Conservation (phyloP, 306 rosid genomes). For the Lathyrus tuberosus region DNA sequence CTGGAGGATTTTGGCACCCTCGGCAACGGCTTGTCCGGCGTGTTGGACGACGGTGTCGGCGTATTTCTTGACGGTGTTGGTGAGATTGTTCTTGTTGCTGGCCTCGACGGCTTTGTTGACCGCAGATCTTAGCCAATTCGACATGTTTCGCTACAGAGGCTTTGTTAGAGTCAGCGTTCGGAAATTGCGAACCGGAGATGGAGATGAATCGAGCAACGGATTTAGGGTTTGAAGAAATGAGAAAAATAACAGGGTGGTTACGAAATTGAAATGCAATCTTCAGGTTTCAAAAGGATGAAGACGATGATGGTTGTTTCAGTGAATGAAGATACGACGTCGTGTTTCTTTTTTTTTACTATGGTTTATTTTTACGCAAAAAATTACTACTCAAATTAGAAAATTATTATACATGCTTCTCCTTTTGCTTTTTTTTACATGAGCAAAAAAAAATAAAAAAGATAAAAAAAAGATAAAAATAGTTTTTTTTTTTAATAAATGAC, state of each 20-base stretch:
- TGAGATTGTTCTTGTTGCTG: constrained; percentile 89
- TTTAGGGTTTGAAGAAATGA: constrained; percentile 33
- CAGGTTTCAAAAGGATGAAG: constrained; percentile 32
- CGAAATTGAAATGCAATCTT: constrained; percentile 23
- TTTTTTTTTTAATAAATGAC: no score
- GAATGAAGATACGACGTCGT: constrained; percentile 1
- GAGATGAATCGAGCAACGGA: constrained; percentile 1
- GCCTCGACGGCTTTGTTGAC: constrained; percentile 94
- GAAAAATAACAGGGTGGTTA: neutral
- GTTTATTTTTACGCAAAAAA: neutral
- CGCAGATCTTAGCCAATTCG: constrained; percentile 95
- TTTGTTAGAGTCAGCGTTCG: neutral
- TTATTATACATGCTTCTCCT: no score
- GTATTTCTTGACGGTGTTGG: constrained; percentile 91
- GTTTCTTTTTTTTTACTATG: neutral
- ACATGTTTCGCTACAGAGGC: constrained; percentile 36
- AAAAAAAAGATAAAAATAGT: no score
- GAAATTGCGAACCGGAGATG: constrained; percentile 12
- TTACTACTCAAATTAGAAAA: neutral
- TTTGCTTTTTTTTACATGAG: no score
- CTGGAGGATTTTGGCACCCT: constrained; percentile 90
- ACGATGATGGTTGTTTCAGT: neutral
- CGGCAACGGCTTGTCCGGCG: constrained; percentile 96
- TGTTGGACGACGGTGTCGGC: constrained; percentile 98
- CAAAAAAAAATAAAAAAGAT: no score